These are phyloP conservation scores for Excoecaria cochinchinensis DNA, from an alignment of 345 rosid genomes.

Conservation along the genomic window DNA sequence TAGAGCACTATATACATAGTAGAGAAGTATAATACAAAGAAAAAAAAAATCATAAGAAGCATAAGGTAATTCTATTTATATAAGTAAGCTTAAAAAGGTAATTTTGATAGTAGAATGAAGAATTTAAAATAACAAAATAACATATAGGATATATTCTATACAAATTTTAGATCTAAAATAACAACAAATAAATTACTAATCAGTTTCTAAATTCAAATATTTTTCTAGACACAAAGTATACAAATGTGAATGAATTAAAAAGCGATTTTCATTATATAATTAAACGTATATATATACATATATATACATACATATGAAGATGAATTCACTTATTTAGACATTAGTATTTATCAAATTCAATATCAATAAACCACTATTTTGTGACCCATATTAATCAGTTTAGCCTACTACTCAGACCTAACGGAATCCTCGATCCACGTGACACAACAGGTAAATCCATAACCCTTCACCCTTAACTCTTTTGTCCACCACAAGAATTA, in stretches of 20 bases:
- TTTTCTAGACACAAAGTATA: not conserved
- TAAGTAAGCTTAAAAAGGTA: slow-evolving; percentile 41
- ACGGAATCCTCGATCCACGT: not conserved
- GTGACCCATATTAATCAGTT: not conserved
- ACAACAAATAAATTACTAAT: slow-evolving; percentile 16
- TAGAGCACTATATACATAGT: slow-evolving; percentile 89
- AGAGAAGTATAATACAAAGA: slow-evolving; percentile 47
- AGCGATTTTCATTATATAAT: not conserved
- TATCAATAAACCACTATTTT: not conserved
- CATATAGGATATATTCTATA: slow-evolving; percentile 8
- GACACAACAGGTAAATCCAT: not conserved
- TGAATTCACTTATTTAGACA: not conserved
- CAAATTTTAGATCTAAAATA: slow-evolving; percentile 17
- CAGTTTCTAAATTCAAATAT: not conserved
- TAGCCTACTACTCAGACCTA: not conserved
- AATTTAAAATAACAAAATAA: slow-evolving; percentile 21
- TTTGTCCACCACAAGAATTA: not conserved
- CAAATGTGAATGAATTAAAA: not conserved
- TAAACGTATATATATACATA: not conserved
- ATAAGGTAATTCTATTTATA: slow-evolving; percentile 49
- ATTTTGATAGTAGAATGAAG: slow-evolving; percentile 14
- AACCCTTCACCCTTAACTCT: not conserved
- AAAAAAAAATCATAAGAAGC: slow-evolving; percentile 26
- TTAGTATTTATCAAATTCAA: not conserved
- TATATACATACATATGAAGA: not conserved